Evolutionary conservation across 192 early-diverging fungal genomes (phyloP).

Genomic region (Backusella luteola): DNA sequence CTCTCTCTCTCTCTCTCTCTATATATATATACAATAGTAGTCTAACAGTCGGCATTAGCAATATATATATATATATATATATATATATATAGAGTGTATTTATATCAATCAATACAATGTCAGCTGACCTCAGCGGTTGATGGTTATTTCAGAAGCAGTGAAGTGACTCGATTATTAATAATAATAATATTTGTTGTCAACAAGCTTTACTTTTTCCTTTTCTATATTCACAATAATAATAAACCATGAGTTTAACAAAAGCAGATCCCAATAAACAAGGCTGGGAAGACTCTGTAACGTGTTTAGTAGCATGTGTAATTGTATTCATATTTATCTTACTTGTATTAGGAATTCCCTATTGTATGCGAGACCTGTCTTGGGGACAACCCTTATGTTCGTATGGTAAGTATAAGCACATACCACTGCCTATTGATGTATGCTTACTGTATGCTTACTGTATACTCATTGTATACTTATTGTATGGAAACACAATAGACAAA

Average conservation of each 20-base stretch:
- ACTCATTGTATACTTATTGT: not conserved
- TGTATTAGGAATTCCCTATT: slow-evolving; percentile 68
- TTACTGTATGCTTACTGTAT: not conserved
- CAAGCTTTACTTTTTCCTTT: not conserved
- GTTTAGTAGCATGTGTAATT: not conserved
- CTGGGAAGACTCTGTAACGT: slow-evolving; percentile 58
- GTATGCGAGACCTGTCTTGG: slow-evolving; percentile 98
- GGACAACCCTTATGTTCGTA: slow-evolving; percentile 96
- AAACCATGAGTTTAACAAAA: slow-evolving; percentile 45
- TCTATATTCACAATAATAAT: not conserved
- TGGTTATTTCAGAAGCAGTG: too few relatives aligned
- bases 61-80: too few relatives aligned
- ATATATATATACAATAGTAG: too few relatives aligned
- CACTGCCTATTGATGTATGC: not conserved
- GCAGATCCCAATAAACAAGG: slow-evolving; percentile 61
- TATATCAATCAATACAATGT: too few relatives aligned
- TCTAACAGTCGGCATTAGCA: too few relatives aligned
- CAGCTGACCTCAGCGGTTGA: too few relatives aligned
- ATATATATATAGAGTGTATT: too few relatives aligned
- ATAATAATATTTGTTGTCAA: too few relatives aligned
- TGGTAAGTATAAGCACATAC: slow-evolving; percentile 59
- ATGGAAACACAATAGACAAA: slow-evolving; percentile 50
- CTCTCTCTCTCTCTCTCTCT: too few relatives aligned
- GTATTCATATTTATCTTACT: not conserved
- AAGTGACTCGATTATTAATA: too few relatives aligned